Evolutionary conservation across 2,329 filamentous ascomycete species (phyloP).

Genomic region (Alternaria sp.): DNA sequence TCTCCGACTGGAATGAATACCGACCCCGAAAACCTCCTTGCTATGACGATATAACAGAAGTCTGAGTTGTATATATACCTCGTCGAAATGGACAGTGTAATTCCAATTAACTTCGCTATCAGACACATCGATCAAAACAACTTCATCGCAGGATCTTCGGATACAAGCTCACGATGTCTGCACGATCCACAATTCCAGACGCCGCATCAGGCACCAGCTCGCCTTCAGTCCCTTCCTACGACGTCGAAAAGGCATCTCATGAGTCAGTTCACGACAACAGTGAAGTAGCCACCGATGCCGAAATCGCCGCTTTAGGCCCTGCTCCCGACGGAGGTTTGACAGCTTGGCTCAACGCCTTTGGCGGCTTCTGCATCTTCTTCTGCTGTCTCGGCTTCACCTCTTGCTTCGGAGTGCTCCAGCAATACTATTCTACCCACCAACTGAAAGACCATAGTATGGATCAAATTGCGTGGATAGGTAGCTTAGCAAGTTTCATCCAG

Average conservation of each 20-base stretch:
- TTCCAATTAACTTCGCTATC: not conserved
- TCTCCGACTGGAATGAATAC: conserved; percentile 4
- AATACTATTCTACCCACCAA: conserved; percentile 56
- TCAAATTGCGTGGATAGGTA: conserved; percentile 57
- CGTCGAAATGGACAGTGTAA: not conserved
- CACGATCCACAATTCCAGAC: not conserved
- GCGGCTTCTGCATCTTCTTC: conserved; percentile 44
- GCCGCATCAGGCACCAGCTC: not conserved
- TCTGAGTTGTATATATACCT: not conserved
- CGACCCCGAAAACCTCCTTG: conserved; percentile 28
- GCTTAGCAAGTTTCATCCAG: conserved; percentile 55
- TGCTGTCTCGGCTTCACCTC: conserved; percentile 53
- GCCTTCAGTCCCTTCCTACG: not conserved
- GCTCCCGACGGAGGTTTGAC: conserved; percentile 41
- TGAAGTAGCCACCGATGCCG: conserved; percentile 28
- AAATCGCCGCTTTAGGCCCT: conserved; percentile 23
- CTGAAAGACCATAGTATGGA: conserved; percentile 40
- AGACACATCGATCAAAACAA: not conserved
- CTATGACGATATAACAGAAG: conserved; percentile 3
- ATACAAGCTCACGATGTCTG: not conserved
- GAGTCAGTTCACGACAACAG: not conserved
- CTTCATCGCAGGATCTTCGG: not conserved
- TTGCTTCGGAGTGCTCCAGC: conserved; percentile 54
- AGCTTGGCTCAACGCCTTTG: conserved; percentile 39
- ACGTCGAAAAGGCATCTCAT: not conserved